Evolutionary conservation across 2,329 filamentous ascomycete genomes (phyloP).

Genomic region (Clarireedia hainanense): DNA sequence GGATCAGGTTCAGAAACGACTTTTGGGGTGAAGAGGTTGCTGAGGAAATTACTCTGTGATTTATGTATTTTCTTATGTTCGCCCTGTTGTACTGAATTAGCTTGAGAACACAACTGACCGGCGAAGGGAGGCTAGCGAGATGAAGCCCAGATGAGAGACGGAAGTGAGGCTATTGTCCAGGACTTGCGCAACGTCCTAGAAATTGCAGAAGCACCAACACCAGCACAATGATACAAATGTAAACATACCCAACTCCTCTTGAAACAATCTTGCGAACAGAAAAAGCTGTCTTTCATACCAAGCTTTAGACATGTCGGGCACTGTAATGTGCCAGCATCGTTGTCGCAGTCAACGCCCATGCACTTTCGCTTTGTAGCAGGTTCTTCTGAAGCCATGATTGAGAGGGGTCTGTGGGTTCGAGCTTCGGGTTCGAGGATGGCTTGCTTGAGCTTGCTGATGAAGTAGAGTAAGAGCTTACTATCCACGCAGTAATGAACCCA

Average conservation of each 20-base stretch:
- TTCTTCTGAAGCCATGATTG: slow-evolving; percentile 33
- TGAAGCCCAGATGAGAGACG: too few relatives aligned
- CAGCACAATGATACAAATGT: neutral
- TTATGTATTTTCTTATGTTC: slow-evolving; percentile 83
- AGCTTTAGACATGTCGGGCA: slow-evolving; percentile 93
- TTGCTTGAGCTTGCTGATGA: neutral
- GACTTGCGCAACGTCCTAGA: neutral
- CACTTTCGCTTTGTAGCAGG: slow-evolving; percentile 59
- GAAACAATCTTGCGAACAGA: slow-evolving; percentile 98
- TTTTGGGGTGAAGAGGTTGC: slow-evolving; percentile 67
- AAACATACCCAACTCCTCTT: slow-evolving; percentile 89
- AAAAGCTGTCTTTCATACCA: slow-evolving; percentile 81
- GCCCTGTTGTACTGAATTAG: slow-evolving; percentile 42
- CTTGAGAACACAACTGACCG: neutral
- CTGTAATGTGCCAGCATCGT: slow-evolving; percentile 78
- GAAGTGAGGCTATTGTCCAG: neutral
- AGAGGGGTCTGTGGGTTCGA: neutral
- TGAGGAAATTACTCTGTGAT: slow-evolving; percentile 66
- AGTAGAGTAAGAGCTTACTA: neutral
- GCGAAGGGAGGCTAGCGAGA: neutral
- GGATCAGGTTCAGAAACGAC: slow-evolving; percentile 84
- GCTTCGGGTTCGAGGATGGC: too few relatives aligned
- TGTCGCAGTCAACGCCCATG: slow-evolving; percentile 73
- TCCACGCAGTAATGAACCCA: too few relatives aligned
- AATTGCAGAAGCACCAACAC: neutral